Evolutionary conservation across 2,329 filamentous ascomycete genomes (phyloP).

Genomic region (Raffaelea deltoideospora): DNA sequence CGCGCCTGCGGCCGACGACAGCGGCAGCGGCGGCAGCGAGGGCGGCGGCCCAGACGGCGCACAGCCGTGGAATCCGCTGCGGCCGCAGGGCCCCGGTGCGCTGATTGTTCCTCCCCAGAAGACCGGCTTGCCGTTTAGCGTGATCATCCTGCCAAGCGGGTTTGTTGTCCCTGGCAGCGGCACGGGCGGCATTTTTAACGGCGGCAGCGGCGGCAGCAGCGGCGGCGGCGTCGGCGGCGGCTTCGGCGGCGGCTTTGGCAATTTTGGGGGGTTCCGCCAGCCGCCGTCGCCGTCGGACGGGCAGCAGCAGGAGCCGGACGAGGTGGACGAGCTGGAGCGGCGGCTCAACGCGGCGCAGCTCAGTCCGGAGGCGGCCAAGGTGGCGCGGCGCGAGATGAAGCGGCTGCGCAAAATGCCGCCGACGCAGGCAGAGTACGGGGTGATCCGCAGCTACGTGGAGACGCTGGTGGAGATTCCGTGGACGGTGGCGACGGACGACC

Average conservation of each 20-base stretch:
- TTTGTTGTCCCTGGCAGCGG: conserved; percentile 6
- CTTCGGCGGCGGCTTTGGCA: background rate
- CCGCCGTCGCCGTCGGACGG: background rate
- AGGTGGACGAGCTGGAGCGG: conserved; percentile 83
- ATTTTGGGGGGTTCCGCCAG: conserved; percentile 1
- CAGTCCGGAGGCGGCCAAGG: conserved; percentile 70
- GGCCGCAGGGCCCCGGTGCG: too few relatives aligned
- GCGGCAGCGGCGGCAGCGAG: conserved; percentile 34
- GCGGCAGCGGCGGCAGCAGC: conserved; percentile 19
- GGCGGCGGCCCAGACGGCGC: conserved; percentile 13
- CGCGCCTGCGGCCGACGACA: conserved; percentile 41
- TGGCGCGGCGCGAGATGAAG: conserved; percentile 80
- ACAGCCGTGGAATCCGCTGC: too few relatives aligned
- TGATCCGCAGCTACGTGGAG: conserved; percentile 85
- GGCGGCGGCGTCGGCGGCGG: conserved; percentile 8
- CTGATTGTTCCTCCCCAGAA: conserved; percentile 1
- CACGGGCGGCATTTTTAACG: conserved; percentile 18
- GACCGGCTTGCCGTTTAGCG: conserved; percentile 3
- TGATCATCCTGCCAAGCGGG: conserved; percentile 9
- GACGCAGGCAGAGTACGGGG: conserved; percentile 88
- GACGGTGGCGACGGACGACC: conserved; percentile 71
- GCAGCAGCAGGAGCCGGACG: conserved; percentile 57
- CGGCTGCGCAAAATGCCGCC: conserved; percentile 90
- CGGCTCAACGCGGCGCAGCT: conserved; percentile 70
- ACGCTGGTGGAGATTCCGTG: conserved; percentile 90